Evolutionary conservation across 495 filamentous ascomycete species (phyloP).

Genomic region (Penicillium verhagenii): DNA sequence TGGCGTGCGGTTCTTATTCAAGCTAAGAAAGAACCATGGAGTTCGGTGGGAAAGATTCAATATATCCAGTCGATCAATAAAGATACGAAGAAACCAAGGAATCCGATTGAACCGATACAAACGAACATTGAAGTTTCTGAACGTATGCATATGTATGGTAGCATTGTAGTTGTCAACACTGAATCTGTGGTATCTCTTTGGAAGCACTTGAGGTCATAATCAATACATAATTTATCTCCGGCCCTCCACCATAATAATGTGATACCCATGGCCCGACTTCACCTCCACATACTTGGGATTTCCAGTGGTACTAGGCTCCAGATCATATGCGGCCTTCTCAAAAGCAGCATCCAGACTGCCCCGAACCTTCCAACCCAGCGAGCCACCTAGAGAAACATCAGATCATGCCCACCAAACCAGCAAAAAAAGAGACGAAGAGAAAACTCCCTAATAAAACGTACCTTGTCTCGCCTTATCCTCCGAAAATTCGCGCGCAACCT

Average conservation of each 20-base stretch:
- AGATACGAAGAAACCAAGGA: neutral
- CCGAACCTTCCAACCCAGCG: slow-evolving; percentile 79
- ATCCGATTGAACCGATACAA: neutral
- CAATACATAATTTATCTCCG: slow-evolving; percentile 52
- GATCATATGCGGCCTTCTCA: slow-evolving; percentile 75
- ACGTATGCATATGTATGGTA: neutral
- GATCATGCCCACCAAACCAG: neutral
- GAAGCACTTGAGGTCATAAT: too few relatives aligned
- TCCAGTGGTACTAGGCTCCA: slow-evolving; percentile 72
- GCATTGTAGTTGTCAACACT: neutral
- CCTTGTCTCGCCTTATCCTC: slow-evolving; percentile 88
- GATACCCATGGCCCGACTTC: slow-evolving; percentile 87
- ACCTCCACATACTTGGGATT: slow-evolving; percentile 76
- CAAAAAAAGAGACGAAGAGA: neutral
- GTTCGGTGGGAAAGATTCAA: neutral
- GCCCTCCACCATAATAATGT: slow-evolving; percentile 87
- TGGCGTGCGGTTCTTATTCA: neutral
- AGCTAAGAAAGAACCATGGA: neutral
- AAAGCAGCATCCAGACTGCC: slow-evolving; percentile 72
- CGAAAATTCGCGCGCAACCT: slow-evolving; percentile 81
- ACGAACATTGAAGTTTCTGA: neutral
- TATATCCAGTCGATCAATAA: neutral
- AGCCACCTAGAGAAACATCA: slow-evolving; percentile 55
- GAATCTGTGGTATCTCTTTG: neutral
- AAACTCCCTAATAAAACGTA: slow-evolving; percentile 30